A percentile compares a stretch with the other conserved stretches of the same genome.
phyloP scores from a whole-genome alignment of 108 stramenopile genomes.

The Licmophora abbreviata region DNA sequence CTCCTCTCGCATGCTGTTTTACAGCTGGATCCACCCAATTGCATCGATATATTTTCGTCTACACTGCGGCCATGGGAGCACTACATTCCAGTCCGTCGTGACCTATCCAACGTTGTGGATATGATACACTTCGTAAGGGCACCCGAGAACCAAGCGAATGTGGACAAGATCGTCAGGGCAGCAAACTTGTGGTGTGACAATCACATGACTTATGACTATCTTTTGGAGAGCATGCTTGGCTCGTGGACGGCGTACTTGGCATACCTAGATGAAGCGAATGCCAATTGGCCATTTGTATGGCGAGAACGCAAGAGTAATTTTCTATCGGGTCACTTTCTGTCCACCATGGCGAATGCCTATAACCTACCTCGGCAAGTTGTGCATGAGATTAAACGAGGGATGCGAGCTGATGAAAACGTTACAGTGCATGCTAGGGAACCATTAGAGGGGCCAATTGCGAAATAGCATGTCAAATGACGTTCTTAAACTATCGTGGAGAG shows the following conservation, averaged over 20 bases:
- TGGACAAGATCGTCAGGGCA: neutral
- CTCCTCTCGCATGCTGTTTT: too few species aligned
- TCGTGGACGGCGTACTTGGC: neutral
- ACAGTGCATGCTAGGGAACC: too few species aligned
- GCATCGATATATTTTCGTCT: too few species aligned
- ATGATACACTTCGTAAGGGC: neutral
- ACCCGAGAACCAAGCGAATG: neutral
- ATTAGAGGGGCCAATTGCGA: too few species aligned
- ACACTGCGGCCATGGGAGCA: neutral
- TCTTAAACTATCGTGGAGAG: too few species aligned
- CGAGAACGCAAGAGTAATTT: neutral
- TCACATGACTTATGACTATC: constrained; percentile 1
- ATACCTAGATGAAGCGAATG: neutral
- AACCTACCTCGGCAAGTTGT: neutral
- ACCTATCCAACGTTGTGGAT: neutral
- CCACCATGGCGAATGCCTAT: neutral
- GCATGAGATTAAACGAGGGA: neutral
- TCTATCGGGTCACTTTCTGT: neutral
- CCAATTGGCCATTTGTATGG: neutral
- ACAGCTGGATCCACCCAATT: too few species aligned
- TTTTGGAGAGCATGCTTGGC: neutral
- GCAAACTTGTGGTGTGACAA: neutral
- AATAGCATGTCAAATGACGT: too few species aligned
- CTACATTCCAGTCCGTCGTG: neutral
- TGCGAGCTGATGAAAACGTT: neutral